These are phyloP conservation scores for Hyaloscypha finlandica DNA, from an alignment of 495 filamentous ascomycete species.

Conservation along the genomic window DNA sequence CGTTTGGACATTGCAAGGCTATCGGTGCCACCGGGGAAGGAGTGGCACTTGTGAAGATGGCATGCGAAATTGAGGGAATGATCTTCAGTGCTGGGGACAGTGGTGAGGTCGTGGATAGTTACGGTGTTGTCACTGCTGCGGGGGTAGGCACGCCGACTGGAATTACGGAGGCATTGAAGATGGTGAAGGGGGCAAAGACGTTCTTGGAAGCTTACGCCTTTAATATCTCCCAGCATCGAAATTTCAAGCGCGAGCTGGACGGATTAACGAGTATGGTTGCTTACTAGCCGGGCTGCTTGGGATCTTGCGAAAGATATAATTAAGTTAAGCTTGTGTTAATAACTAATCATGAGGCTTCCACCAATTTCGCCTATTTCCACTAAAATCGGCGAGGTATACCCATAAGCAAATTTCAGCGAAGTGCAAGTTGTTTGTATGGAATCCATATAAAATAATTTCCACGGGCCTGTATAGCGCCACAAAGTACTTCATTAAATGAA, in stretches of 20 bases:
- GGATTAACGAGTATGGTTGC: slow-evolving; percentile 56
- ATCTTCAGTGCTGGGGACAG: slow-evolving; percentile 40
- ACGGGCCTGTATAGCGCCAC: too few species aligned
- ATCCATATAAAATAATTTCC: too few species aligned
- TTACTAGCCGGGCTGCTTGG: slow-evolving; percentile 31
- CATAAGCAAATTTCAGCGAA: too few species aligned
- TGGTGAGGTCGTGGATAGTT: slow-evolving; percentile 61
- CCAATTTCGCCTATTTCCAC: too few species aligned
- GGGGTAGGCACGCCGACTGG: slow-evolving; percentile 47
- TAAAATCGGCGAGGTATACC: too few species aligned
- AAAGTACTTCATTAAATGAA: too few species aligned
- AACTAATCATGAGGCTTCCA: too few species aligned
- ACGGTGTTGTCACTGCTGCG: slow-evolving; percentile 68
- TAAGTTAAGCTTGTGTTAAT: too few species aligned
- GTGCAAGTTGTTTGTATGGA: too few species aligned
- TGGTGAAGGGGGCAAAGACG: slow-evolving; percentile 62
- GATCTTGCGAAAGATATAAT: too few species aligned
- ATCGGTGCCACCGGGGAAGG: slow-evolving; percentile 75
- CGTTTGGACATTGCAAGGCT: slow-evolving; percentile 78
- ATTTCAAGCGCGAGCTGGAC: slow-evolving; percentile 72
- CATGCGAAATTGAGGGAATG: slow-evolving; percentile 58
- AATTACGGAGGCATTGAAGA: slow-evolving; percentile 54
- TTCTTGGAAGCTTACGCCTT: slow-evolving; percentile 69
- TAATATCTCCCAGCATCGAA: slow-evolving; percentile 66
- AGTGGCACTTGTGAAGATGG: slow-evolving; percentile 61